Conservation (phyloP, 1,284 basidiomycete species). For the Mycosarcoma mackinlayi region DNA sequence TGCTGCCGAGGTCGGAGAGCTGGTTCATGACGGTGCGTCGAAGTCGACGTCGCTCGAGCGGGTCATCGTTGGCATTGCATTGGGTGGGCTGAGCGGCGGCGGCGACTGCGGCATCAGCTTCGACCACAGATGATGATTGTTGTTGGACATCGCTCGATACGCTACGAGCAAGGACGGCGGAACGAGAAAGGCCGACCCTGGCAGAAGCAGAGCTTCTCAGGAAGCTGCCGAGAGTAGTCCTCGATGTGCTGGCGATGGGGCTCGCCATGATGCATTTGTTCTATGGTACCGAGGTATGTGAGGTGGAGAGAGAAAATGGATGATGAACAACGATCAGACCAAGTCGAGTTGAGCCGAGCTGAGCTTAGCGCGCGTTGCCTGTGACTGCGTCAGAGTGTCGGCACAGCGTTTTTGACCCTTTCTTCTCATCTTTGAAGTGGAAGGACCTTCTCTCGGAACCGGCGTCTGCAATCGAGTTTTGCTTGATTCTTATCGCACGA, state of each 20-base stretch:
- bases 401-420: slow-evolving; percentile 17
- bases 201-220: slow-evolving; percentile 23
- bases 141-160: slow-evolving; percentile 19
- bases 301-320: neutral
- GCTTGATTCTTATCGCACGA: slow-evolving; percentile 22
- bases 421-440: slow-evolving; percentile 4
- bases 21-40: slow-evolving; percentile 72
- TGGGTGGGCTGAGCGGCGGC: neutral
- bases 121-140: slow-evolving; percentile 8
- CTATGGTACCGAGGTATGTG: neutral
- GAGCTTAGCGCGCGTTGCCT: neutral
- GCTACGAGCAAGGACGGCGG: slow-evolving; percentile 8
- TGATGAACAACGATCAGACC: neutral
- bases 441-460: slow-evolving; percentile 25
- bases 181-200: slow-evolving; percentile 5
- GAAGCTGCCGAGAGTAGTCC: slow-evolving; percentile 39
- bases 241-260: slow-evolving; percentile 48
- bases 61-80: slow-evolving; percentile 16
- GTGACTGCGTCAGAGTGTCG: neutral
- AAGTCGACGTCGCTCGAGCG: slow-evolving; percentile 43
- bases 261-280: slow-evolving; percentile 39
- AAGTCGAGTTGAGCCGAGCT: neutral
- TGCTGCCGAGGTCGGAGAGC: slow-evolving; percentile 80
- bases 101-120: slow-evolving; percentile 4
- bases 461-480: neutral